These are phyloP conservation scores for Acer negundo DNA, from an alignment of 345 rosid species.

Conservation along the genomic window DNA sequence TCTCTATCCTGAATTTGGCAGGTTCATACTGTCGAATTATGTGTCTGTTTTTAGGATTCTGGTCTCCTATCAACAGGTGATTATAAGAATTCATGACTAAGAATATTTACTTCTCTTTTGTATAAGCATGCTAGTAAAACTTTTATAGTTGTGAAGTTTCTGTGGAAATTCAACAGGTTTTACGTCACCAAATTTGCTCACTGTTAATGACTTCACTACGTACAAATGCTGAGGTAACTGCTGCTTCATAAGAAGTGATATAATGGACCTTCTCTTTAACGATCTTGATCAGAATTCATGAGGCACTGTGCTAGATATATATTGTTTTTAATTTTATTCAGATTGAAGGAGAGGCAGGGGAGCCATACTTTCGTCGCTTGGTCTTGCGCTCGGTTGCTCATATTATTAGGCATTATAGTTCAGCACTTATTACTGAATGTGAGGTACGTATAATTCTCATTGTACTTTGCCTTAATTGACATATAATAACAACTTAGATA, in stretches of 20 bases:
- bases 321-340: slow-evolving; percentile 38
- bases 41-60: slow-evolving; percentile 73
- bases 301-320: neutral
- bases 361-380: slow-evolving; percentile 93
- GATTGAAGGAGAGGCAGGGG: slow-evolving; percentile 96
- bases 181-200: slow-evolving; percentile 94
- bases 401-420: slow-evolving; percentile 84
- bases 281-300: neutral
- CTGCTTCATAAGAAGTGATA: slow-evolving; percentile 3
- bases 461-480: slow-evolving; percentile 14
- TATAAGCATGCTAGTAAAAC: slow-evolving; percentile 23
- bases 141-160: slow-evolving; percentile 33
- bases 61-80: slow-evolving; percentile 84
- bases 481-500: neutral
- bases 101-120: slow-evolving; percentile 17
- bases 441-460: slow-evolving; percentile 59
- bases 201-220: slow-evolving; percentile 97
- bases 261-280: neutral
- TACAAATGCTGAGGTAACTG: slow-evolving; percentile 81
- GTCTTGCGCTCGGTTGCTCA: slow-evolving; percentile 98
- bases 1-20: slow-evolving; percentile 36
- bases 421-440: slow-evolving; percentile 89
- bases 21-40: slow-evolving; percentile 91
- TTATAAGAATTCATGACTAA: slow-evolving; percentile 12
- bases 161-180: slow-evolving; percentile 57